A percentile compares a stretch with the other conserved stretches of the same genome.
These are phyloP conservation scores for Paraglomus brasilianum DNA, from an alignment of 192 early-diverging fungal genomes.

Conservation along the genomic window DNA sequence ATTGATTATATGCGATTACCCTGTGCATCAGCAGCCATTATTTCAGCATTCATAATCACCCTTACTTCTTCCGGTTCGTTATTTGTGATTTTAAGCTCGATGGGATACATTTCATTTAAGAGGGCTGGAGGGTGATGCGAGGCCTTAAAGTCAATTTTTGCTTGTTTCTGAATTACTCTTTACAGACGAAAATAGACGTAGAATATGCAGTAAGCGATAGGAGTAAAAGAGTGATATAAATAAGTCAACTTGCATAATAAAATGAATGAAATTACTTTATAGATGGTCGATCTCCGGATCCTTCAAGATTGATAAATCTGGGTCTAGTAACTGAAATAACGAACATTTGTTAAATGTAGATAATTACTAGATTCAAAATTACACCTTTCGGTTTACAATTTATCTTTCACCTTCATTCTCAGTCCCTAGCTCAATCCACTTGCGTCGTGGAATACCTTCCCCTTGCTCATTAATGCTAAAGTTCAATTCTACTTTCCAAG, in stretches of 20 bases:
- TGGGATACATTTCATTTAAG: conserved; percentile 65
- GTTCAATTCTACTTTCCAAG: conserved; percentile 48
- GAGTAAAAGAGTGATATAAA: conserved; percentile 10
- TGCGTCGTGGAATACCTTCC: conserved; percentile 26
- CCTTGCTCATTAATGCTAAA: conserved; percentile 44
- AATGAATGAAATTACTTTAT: conserved; percentile 37
- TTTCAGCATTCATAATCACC: conserved; percentile 59
- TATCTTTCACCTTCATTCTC: neutral
- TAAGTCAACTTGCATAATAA: neutral
- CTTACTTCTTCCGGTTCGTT: conserved; percentile 59
- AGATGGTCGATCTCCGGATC: conserved; percentile 51
- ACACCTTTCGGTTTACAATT: conserved; percentile 32
- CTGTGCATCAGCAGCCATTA: conserved; percentile 50
- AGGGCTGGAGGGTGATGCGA: conserved; percentile 59
- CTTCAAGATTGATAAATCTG: conserved; percentile 47
- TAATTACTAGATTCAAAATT: neutral
- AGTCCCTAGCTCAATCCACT: conserved; percentile 20
- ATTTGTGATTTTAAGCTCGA: conserved; percentile 63
- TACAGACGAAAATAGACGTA: conserved; percentile 9
- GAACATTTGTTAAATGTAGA: neutral
- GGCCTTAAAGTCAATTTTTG: conserved; percentile 56
- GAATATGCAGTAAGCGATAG: neutral
- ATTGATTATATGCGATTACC: conserved; percentile 34
- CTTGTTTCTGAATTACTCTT: conserved; percentile 58
- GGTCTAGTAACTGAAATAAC: conserved; percentile 29